Conservation (phyloP, 2,329 filamentous ascomycete species). For the Corinectria fuckeliana region DNA sequence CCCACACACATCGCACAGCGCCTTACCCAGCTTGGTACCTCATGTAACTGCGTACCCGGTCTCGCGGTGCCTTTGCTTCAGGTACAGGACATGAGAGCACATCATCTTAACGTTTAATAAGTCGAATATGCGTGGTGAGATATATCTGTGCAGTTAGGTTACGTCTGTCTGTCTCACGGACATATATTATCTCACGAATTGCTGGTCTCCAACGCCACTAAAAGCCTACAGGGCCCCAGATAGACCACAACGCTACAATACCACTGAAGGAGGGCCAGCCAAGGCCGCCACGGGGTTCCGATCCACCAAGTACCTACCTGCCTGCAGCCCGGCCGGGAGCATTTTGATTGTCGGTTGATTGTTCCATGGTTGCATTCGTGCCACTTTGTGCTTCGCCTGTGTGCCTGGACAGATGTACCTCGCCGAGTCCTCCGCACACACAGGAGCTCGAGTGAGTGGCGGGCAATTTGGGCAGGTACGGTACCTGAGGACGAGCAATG, state of each 20-base stretch:
- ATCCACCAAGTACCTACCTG: background rate
- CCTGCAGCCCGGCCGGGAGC: background rate
- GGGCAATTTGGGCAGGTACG: background rate
- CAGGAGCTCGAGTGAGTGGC: slow-evolving; percentile 11
- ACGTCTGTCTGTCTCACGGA: too few species aligned
- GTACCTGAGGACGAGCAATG: slow-evolving; percentile 10
- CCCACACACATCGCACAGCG: slow-evolving; percentile 14
- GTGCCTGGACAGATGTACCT: slow-evolving; percentile 10
- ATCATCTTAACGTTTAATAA: background rate
- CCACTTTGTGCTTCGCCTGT: background rate
- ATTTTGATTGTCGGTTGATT: background rate
- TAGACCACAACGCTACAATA: background rate
- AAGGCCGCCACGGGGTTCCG: background rate
- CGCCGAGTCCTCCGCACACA: slow-evolving; percentile 7
- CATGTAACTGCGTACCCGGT: slow-evolving; percentile 5
- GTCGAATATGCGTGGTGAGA: slow-evolving; percentile 3
- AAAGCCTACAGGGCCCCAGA: background rate
- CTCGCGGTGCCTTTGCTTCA: slow-evolving; percentile 17
- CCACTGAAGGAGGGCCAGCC: background rate
- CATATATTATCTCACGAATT: slow-evolving; percentile 7
- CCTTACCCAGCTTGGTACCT: slow-evolving; percentile 13
- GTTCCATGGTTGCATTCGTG: background rate
- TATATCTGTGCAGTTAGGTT: background rate
- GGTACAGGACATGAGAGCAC: slow-evolving; percentile 13
- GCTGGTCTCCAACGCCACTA: slow-evolving; percentile 1